Conservation (phyloP, 139 green algal species). For the Coccomyxa sp. region DNA sequence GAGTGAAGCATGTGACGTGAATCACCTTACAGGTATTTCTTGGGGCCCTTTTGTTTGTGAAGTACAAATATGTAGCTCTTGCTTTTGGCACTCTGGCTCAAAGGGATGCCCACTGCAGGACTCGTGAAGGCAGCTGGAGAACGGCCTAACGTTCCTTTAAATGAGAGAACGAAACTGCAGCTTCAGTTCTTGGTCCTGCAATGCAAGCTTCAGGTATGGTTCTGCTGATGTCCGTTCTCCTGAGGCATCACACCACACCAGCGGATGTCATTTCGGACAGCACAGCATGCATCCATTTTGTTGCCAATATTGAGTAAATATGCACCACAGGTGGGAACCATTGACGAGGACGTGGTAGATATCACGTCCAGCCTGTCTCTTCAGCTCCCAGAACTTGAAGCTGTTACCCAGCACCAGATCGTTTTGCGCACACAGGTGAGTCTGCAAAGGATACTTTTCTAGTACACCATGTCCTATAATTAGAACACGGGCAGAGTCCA, state of each 20-base stretch:
- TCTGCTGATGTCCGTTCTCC: not conserved
- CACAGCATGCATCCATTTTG: not conserved
- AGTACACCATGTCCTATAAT: not conserved
- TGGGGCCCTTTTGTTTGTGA: too few relatives aligned
- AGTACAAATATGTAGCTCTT: too few relatives aligned
- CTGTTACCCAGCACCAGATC: not conserved
- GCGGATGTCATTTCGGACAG: not conserved
- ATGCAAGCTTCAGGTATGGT: not conserved
- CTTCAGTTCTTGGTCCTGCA: not conserved
- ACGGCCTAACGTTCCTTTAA: too few relatives aligned
- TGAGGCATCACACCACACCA: not conserved
- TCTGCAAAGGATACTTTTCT: too few relatives aligned
- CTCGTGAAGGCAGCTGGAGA: too few relatives aligned
- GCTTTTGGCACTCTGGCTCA: too few relatives aligned
- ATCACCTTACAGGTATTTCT: too few relatives aligned
- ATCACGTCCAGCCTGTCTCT: not conserved
- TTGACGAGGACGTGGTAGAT: not conserved
- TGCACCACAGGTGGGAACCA: not conserved
- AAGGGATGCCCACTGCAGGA: too few relatives aligned
- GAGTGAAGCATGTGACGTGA: too few relatives aligned
- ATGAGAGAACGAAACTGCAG: not conserved
- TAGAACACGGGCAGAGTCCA: not conserved
- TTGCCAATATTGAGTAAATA: not conserved
- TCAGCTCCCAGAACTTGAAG: not conserved
- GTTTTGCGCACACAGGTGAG: not conserved